Evolutionary conservation across 2,329 filamentous ascomycete species (phyloP), one percentile per base, ranked within the genome.

Genomic region (Fusarium sp.): DNA sequence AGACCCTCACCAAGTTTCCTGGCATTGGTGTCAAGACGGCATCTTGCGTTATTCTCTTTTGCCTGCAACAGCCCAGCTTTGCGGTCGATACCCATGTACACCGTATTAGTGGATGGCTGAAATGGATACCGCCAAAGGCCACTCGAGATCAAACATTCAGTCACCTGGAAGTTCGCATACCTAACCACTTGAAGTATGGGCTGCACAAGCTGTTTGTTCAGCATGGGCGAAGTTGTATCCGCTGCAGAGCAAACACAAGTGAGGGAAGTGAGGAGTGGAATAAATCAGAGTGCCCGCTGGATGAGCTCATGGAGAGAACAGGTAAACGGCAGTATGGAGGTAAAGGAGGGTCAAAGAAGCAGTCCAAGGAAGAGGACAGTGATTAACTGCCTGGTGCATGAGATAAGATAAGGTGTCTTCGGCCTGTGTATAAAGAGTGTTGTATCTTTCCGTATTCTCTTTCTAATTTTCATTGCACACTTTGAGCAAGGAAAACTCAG

Each of bases 81-180:
- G 72, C 72, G n/a, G 72, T 75, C 26, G 72, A 75, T 31, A 75
- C 72, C 4, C 72, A 75, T 30, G 72, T 75, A 31, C 71, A 75
- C 47, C 72, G 72, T 11, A 66, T 75, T 11, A 61, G 61, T 18
- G 71, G 72, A 13, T 75, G 72, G 72, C 33, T 75, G 51, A 72
- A 75, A 54, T 75, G 72, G 72, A 61, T 75, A 44, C 72, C 72
- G 3, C 70, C 68, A 8, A 72, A 74, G 41, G 71, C 72, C 8
- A 75, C 71, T 18, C 62, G 72, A 34, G 72, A 75, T 45, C 65
- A 75, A 57, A 62, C 72, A 4, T 75, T 75, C 30, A 73, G 72
- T 50, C 72, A 75, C 44, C 38, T 75, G 30, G 72, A 75, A 53
- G 72, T 75, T 18, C 70, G 72, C 30, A 67, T 75, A 42, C 72